Evolutionary conservation across 1,284 basidiomycete species (phyloP).

Genomic region (Meira nashicola): DNA sequence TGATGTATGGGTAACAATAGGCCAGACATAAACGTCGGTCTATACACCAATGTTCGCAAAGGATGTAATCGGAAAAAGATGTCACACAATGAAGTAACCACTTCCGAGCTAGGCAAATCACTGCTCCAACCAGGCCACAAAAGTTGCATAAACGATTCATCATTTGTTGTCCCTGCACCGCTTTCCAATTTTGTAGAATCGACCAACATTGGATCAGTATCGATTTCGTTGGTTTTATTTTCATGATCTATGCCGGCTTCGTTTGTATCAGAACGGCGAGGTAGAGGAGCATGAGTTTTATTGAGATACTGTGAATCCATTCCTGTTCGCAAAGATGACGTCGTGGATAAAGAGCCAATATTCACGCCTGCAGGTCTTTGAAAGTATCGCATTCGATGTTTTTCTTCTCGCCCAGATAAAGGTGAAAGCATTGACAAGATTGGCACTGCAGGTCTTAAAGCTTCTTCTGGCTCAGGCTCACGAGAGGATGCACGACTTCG

Average conservation of each 20-base stretch:
- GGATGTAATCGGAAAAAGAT: constrained; percentile 8
- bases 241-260: no score
- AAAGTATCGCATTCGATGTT: not conserved
- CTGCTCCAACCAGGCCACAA: constrained; percentile 16
- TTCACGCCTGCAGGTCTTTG: not conserved
- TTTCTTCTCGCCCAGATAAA: not conserved
- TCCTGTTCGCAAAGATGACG: no score
- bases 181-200: no score
- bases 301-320: no score
- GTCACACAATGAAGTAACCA: constrained; percentile 12
- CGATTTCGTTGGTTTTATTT: no score
- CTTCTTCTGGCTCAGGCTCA: no score
- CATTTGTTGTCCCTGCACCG: no score
- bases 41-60: not conserved
- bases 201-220: no score
- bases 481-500: no score
- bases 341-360: no score
- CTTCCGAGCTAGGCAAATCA: constrained; percentile 17
- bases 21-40: constrained; percentile 12
- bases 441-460: not conserved
- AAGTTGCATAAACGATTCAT: constrained; percentile 15
- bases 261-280: no score
- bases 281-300: no score
- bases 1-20: constrained; percentile 7
- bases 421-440: not conserved